Evolutionary conservation across 2,329 filamentous ascomycete genomes (phyloP).

Genomic region (Grosmannia clavigera): DNA sequence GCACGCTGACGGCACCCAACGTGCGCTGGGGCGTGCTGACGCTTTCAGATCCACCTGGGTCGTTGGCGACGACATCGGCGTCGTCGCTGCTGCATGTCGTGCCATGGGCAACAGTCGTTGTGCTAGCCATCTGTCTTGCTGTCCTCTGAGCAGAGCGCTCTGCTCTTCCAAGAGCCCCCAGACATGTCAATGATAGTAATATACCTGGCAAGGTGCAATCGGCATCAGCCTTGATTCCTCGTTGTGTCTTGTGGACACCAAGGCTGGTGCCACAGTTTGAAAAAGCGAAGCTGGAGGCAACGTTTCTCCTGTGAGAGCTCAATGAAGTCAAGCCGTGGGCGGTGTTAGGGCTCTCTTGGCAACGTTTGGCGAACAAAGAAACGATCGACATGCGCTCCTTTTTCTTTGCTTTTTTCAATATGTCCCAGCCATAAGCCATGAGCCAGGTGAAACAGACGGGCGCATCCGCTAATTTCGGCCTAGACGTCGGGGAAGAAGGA

Average conservation of each 20-base stretch:
- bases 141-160: background rate
- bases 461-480: background rate
- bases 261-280: background rate
- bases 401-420: background rate
- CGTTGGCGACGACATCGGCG: constrained; percentile 6
- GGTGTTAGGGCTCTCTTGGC: background rate
- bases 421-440: background rate
- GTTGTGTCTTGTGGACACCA: no score
- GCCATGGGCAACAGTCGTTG: background rate
- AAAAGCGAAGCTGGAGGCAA: background rate
- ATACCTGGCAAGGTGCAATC: no score
- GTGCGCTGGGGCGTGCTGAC: constrained; percentile 34
- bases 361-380: background rate
- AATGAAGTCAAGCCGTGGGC: background rate
- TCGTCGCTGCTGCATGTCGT: background rate
- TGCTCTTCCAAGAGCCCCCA: background rate
- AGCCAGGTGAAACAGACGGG: background rate
- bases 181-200: no score
- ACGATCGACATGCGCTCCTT: background rate
- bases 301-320: background rate
- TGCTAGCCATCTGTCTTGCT: background rate
- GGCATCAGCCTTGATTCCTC: no score
- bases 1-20: constrained; percentile 27
- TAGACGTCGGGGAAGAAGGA: background rate
- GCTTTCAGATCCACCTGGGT: constrained; percentile 23